Conservation (phyloP, 108 stramenopile genomes). For the Aurantiochytrium sp. region DNA sequence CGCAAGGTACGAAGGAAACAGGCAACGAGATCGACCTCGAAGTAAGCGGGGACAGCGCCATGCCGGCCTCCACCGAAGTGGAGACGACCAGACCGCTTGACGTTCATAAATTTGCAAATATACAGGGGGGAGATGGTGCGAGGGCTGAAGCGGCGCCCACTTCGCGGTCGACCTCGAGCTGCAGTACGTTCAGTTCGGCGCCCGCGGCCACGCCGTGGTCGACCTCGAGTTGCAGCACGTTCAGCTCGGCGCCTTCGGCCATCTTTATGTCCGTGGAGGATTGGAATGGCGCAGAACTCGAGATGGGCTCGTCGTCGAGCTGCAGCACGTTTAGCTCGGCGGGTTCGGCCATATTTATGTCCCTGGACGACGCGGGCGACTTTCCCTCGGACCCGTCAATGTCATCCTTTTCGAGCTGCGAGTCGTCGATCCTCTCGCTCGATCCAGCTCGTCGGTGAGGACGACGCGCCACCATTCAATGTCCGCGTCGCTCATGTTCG, state of each 20-base stretch:
- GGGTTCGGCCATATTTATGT: neutral
- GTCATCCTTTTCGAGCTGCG: neutral
- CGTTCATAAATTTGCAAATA: no score
- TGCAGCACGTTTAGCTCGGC: neutral
- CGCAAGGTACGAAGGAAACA: no score
- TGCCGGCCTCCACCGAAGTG: no score
- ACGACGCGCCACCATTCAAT: neutral
- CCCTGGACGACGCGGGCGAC: neutral
- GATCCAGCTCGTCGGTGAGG: neutral
- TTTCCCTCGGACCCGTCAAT: neutral
- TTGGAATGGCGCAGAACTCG: neutral
- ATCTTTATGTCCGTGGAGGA: neutral
- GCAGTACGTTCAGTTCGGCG: neutral
- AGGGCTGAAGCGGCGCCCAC: no score
- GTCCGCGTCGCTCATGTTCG: neutral
- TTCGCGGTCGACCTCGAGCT: neutral
- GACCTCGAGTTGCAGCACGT: neutral
- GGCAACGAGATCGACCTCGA: no score
- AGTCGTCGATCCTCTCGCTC: neutral
- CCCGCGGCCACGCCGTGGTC: neutral
- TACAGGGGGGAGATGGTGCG: no score
- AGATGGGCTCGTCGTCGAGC: neutral
- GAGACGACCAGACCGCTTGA: no score
- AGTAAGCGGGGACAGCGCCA: no score
- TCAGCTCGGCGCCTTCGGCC: neutral